Percentiles rank a stretch among this genome's conserved stretches.
Evolutionary conservation across 352 stramenopile species (phyloP).

Genomic region (Stephanocyclus meneghinianus): DNA sequence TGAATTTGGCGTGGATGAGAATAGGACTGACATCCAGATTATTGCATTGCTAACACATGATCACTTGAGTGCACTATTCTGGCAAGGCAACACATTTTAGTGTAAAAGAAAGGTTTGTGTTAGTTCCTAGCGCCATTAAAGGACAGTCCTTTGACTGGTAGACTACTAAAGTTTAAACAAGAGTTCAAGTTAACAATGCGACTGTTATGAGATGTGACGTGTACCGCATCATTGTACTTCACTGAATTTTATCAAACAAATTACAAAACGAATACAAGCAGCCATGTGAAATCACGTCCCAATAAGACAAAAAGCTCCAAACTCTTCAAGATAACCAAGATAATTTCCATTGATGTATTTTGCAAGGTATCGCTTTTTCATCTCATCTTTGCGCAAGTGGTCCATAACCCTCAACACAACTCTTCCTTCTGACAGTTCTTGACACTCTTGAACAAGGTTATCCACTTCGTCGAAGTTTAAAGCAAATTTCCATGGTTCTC

Average conservation of each 20-base stretch:
- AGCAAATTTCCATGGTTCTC: constrained; percentile 22
- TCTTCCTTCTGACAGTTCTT: neutral
- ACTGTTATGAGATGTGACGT: too few relatives aligned
- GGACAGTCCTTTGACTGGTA: too few relatives aligned
- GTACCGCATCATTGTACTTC: too few relatives aligned
- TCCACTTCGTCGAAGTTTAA: constrained; percentile 18
- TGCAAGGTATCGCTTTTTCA: constrained; percentile 25
- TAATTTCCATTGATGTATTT: constrained; percentile 12
- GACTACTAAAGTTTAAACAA: too few relatives aligned
- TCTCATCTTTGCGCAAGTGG: constrained; percentile 20
- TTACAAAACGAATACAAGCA: neutral
- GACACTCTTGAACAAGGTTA: constrained; percentile 10
- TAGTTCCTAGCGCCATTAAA: too few relatives aligned
- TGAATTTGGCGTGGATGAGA: too few relatives aligned
- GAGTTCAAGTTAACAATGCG: too few relatives aligned
- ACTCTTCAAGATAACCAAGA: constrained; percentile 26
- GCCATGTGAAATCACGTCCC: neutral
- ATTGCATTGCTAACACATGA: too few relatives aligned
- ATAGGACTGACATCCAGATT: too few relatives aligned
- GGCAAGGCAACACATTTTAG: too few relatives aligned
- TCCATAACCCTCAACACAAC: constrained; percentile 17
- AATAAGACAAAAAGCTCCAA: constrained; percentile 30
- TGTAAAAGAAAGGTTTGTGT: too few relatives aligned
- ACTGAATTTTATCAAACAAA: neutral
- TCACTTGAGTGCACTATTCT: too few relatives aligned